phyloP scores from a whole-genome alignment of 805 yeast genomes.

The Komagataella ulmi region DNA sequence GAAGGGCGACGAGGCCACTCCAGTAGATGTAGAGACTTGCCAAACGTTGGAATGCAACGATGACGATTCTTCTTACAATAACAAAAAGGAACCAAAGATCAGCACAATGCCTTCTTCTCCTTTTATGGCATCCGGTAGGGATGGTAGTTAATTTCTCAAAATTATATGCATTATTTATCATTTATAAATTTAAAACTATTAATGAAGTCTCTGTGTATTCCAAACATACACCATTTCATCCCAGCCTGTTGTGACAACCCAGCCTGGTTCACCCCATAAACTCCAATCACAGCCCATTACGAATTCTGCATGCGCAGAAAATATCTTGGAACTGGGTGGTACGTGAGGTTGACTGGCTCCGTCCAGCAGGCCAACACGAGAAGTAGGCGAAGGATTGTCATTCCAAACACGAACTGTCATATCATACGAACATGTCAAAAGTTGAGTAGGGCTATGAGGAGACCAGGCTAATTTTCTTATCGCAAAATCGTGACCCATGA shows the following conservation, averaged over 20 bases:
- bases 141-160: not conserved
- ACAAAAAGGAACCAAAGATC: not conserved
- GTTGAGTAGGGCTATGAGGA: constrained; percentile 64
- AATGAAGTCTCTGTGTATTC: constrained; percentile 39
- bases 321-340: constrained; percentile 41
- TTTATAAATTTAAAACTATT: not conserved
- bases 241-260: constrained; percentile 94
- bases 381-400: constrained; percentile 38
- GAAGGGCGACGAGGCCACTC: not conserved
- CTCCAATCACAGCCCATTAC: constrained; percentile 93
- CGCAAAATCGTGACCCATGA: constrained; percentile 83
- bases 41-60: constrained; percentile 3
- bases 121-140: not conserved
- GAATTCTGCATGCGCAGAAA: constrained; percentile 71
- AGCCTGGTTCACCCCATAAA: constrained; percentile 92
- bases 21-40: constrained; percentile 2
- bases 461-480: constrained; percentile 78
- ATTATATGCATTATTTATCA: not conserved
- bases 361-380: constrained; percentile 11
- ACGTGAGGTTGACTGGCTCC: constrained; percentile 33
- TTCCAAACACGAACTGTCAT: constrained; percentile 87
- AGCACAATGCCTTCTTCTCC: not conserved
- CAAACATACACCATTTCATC: constrained; percentile 90
- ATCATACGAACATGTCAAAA: constrained; percentile 76
- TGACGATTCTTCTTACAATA: not conserved